Percentiles rank a stretch among this genome's conserved stretches.
Conservation (phyloP, 495 filamentous ascomycete species). For the Penicillium antarcticum region DNA sequence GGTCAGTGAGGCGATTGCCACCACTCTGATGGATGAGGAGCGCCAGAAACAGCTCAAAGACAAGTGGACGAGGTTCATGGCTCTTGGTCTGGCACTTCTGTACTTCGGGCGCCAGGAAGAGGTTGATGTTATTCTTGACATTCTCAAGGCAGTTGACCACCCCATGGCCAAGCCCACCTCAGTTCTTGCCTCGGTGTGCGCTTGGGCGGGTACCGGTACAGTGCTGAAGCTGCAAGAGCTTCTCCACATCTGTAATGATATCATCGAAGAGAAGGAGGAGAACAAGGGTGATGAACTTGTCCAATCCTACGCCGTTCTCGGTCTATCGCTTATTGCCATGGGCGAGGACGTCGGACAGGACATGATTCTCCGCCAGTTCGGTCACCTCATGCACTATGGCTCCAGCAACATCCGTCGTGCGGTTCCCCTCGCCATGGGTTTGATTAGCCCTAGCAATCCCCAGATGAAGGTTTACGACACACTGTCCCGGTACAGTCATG, state of each 20-base stretch:
- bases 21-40: conserved; percentile 88
- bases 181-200: conserved; percentile 90
- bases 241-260: conserved; percentile 94
- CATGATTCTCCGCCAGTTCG: conserved; percentile 96
- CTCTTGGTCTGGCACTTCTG: conserved; percentile 86
- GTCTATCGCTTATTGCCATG: conserved; percentile 93
- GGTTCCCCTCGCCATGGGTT: conserved; percentile 95
- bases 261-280: conserved; percentile 89
- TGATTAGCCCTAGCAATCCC: conserved; percentile 94
- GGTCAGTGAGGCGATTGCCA: conserved; percentile 83
- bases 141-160: conserved; percentile 91
- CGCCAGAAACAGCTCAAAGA: conserved; percentile 83
- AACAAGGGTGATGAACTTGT: conserved; percentile 91
- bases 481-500: conserved; percentile 95
- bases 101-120: conserved; percentile 97
- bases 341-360: conserved; percentile 98
- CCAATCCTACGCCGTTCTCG: conserved; percentile 93
- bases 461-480: conserved; percentile 99
- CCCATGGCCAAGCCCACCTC: conserved; percentile 89
- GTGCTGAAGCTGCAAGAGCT: conserved; percentile 96
- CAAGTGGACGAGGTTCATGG: conserved; percentile 97
- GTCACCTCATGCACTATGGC: conserved; percentile 98
- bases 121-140: conserved; percentile 92
- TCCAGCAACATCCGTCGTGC: conserved; percentile 94
- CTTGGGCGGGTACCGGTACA: conserved; percentile 95